Evolutionary conservation across 805 yeast species (phyloP).

Genomic region (Starmerella bombi): DNA sequence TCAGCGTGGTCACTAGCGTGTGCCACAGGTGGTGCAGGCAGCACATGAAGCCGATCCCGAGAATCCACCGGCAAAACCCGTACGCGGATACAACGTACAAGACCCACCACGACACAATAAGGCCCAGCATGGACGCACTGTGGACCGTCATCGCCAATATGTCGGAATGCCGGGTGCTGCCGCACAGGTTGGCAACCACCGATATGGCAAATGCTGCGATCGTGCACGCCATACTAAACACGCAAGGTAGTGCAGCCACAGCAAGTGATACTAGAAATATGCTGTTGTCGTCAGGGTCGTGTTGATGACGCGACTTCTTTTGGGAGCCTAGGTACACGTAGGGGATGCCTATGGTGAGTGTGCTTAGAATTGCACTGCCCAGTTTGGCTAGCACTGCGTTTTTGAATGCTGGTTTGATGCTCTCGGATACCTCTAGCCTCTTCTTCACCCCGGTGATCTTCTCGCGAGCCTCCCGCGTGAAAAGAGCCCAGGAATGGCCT

Average conservation of each 20-base stretch:
- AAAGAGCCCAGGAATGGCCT: constrained; percentile 54
- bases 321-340: constrained; percentile 63
- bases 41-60: constrained; percentile 48
- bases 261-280: constrained; percentile 43
- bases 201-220: constrained; percentile 21
- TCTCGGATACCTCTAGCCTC: constrained; percentile 33
- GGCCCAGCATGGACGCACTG: constrained; percentile 37
- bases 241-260: constrained; percentile 15
- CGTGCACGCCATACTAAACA: constrained; percentile 19
- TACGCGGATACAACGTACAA: constrained; percentile 59
- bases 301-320: constrained; percentile 44
- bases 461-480: constrained; percentile 52
- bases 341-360: constrained; percentile 45
- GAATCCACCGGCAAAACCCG: constrained; percentile 44
- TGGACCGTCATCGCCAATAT: constrained; percentile 45
- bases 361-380: constrained; percentile 43
- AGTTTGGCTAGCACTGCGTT: constrained; percentile 61
- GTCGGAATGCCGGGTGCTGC: background rate
- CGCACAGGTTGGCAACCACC: background rate
- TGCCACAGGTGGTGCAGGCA: constrained; percentile 46
- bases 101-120: constrained; percentile 45
- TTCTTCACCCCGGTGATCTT: constrained; percentile 72
- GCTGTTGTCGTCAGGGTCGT: constrained; percentile 21
- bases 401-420: constrained; percentile 52
- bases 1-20: constrained; percentile 35